Percentiles rank a stretch among this genome's conserved stretches.
phyloP scores from a whole-genome alignment of 1,139 yeast genomes.

The Wickerhamomyces sp. region DNA sequence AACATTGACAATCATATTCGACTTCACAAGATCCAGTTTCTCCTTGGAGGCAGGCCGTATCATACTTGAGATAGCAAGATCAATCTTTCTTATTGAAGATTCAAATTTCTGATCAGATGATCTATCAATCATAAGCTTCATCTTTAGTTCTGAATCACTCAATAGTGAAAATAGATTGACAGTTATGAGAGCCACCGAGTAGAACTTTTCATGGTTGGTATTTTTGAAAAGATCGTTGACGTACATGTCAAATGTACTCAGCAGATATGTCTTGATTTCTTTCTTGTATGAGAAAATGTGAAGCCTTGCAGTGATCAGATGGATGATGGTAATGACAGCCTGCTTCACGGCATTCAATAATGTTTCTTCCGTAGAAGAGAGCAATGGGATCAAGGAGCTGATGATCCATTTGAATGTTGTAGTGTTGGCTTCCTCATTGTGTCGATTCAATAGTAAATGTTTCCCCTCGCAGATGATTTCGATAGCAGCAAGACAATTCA shows the following conservation, averaged over 20 bases:
- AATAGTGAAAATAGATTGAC: slow-evolving; percentile 18
- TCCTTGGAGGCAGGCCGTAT: slow-evolving; percentile 2
- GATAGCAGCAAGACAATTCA: slow-evolving; percentile 17
- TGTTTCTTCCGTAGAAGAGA: slow-evolving; percentile 11
- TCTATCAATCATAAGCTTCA: slow-evolving; percentile 15
- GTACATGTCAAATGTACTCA: slow-evolving; percentile 12
- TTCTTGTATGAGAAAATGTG: slow-evolving; percentile 16
- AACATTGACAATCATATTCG: slow-evolving; percentile 16
- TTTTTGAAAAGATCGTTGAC: slow-evolving; percentile 13
- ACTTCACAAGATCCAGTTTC: slow-evolving; percentile 15
- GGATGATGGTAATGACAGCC: slow-evolving; percentile 19
- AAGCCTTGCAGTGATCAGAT: slow-evolving; percentile 16
- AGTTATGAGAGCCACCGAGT: slow-evolving; percentile 12
- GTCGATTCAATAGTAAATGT: slow-evolving; percentile 17
- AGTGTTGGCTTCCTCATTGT: slow-evolving; percentile 2
- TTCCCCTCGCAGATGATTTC: slow-evolving; percentile 18
- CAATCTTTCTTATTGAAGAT: slow-evolving; percentile 19
- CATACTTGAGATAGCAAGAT: slow-evolving; percentile 12
- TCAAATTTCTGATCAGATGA: slow-evolving; percentile 21
- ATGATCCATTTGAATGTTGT: slow-evolving; percentile 19
- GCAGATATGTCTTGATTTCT: slow-evolving; percentile 12
- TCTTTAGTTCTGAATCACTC: slow-evolving; percentile 17
- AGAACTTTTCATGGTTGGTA: slow-evolving; percentile 6
- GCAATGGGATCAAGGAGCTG: slow-evolving; percentile 14
- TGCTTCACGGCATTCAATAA: slow-evolving; percentile 17